Base-by-base conservation (phyloP, 257 asterid species). In the Cynanchum wilfordii region DNA sequence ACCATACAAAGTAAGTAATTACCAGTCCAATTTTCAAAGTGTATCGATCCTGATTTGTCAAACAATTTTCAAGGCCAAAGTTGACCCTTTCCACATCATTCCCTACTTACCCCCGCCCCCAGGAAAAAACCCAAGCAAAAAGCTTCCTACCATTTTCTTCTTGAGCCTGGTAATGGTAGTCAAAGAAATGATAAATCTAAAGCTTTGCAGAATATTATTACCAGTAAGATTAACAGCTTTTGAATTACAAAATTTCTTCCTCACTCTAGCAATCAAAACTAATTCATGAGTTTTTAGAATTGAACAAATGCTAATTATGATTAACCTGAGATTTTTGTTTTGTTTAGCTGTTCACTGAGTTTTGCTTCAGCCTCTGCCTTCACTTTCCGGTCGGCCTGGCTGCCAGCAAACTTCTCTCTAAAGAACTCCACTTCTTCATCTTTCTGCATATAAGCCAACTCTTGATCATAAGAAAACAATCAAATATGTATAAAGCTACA, bases 381-480 rank as follows among this genome's bases (percentile, higher is more conserved):
- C 77, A 77, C 78, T 71, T 77, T 84, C 84, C 97, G 82, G 75
- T 94, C 99, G 75, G 97, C 93, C 84, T 94, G 99, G 79, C 97
- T 91, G 75, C 99, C 99, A 77, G 99, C 90, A 83, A 84, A 94
- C 77, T 86, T 87, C 51, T 73, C 82, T 72, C 95, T 79, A 75
- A 75, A 89, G 71, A 59, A 71, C 25, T 78, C 92, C 65, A 88
- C 88, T 67, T 94, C 96, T 57, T 91, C 95, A 58, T 89, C 90
- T 84, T 83, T 87, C 99, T 94, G 90, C 83, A 87, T 9, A 74
- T 70, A 30, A 74, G n/a, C 11, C 76, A 75, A 76, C 47, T 52
- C 71, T 64, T 57, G 69, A 38, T 77, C 62, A 80, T 68, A 44
- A 75, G 66, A 62, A 60, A 44, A 57, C 68, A 69, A 47, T 38